Evolutionary conservation across 1,284 basidiomycete species (phyloP).

Genomic region (Kwoniella shivajii): DNA sequence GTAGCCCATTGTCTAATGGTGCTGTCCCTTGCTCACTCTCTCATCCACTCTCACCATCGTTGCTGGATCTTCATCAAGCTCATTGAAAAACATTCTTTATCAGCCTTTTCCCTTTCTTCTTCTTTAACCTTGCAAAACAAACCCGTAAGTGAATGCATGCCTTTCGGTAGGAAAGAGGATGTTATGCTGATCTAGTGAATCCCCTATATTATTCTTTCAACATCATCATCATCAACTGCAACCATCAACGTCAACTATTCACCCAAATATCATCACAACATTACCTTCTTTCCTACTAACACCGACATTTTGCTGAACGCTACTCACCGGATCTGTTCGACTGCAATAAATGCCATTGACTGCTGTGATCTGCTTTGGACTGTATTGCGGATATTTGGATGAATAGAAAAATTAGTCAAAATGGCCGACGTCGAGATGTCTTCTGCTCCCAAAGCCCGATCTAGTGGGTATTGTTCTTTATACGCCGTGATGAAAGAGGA

Average conservation of each 20-base stretch:
- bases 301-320: neutral
- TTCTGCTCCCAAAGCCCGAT: slow-evolving; percentile 36
- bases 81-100: neutral
- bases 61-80: neutral
- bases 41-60: neutral
- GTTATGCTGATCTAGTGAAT: slow-evolving; percentile 19
- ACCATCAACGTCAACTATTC: neutral
- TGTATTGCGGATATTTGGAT: slow-evolving; percentile 1
- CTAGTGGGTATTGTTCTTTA: slow-evolving; percentile 34
- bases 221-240: neutral
- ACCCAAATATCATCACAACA: neutral
- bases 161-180: neutral
- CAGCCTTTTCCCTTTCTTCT: neutral
- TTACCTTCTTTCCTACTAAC: neutral
- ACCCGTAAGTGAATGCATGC: slow-evolving; percentile 19
- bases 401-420: slow-evolving; percentile 20
- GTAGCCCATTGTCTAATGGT: neutral
- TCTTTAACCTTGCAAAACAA: slow-evolving; percentile 26
- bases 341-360: too few species aligned
- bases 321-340: neutral
- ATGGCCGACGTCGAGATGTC: slow-evolving; percentile 46
- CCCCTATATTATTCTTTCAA: slow-evolving; percentile 1
- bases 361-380: neutral
- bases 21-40: neutral
- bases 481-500: neutral